phyloP scores from a whole-genome alignment of 768 basidiomycete genomes.

The Porphyrellus cyaneotinctus region DNA sequence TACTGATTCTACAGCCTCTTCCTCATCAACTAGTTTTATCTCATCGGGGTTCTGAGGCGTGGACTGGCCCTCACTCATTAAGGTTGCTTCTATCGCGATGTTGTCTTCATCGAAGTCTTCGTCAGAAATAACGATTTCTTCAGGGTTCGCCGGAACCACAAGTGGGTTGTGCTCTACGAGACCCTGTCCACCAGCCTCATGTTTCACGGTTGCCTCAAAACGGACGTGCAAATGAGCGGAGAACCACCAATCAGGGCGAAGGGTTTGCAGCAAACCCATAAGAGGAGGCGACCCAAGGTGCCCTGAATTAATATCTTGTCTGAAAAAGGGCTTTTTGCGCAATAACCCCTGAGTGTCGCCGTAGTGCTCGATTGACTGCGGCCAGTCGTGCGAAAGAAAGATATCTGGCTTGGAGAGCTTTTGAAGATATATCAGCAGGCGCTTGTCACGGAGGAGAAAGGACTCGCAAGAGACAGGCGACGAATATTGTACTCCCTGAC shows the following conservation, averaged over 20 bases:
- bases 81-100: not conserved
- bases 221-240: constrained; percentile 86
- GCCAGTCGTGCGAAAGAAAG: constrained; percentile 98
- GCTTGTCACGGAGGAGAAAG: not conserved
- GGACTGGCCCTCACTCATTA: constrained; percentile 33
- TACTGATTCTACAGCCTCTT: constrained; percentile 37
- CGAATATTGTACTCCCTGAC: constrained; percentile 81
- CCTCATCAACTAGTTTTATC: constrained; percentile 46
- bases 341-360: constrained; percentile 68
- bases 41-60: constrained; percentile 46
- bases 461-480: constrained; percentile 66
- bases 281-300: constrained; percentile 84
- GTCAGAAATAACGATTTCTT: constrained; percentile 40
- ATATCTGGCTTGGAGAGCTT: constrained; percentile 63
- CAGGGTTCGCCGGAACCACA: constrained; percentile 26
- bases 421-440: not conserved
- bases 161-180: not conserved
- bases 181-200: constrained; percentile 27
- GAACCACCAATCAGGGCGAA: constrained; percentile 89
- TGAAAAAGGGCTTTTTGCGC: constrained; percentile 74
- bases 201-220: constrained; percentile 67
- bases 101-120: constrained; percentile 24
- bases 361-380: constrained; percentile 74
- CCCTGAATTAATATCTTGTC: constrained; percentile 60
- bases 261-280: constrained; percentile 64